These are phyloP conservation scores for Prunus campanulata DNA, from an alignment of 306 rosid genomes.

Conservation along the genomic window DNA sequence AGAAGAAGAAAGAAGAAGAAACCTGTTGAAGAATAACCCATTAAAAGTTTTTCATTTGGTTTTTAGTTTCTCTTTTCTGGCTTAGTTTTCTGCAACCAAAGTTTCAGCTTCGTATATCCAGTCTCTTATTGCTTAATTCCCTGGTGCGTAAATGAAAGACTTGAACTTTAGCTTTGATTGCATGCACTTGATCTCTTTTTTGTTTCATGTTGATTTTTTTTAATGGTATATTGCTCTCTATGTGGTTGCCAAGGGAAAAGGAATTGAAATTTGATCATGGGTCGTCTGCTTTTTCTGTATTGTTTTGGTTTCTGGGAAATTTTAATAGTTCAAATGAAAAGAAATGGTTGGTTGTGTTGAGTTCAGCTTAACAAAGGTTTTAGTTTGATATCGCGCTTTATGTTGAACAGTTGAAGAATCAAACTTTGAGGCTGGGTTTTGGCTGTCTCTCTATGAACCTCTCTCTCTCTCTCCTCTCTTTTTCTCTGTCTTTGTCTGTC, in stretches of 20 bases:
- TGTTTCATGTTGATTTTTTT: not conserved
- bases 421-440: not conserved
- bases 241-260: not conserved
- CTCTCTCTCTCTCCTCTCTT: no score
- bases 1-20: conserved; percentile 27
- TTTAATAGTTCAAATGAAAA: conserved; percentile 11
- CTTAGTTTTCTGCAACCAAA: conserved; percentile 17
- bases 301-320: conserved; percentile 4
- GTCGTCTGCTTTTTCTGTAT: not conserved
- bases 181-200: not conserved
- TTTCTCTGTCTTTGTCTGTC: no score
- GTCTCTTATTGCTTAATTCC: not conserved
- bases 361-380: not conserved
- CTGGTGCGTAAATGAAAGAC: not conserved
- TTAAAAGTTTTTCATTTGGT: not conserved
- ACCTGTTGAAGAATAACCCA: conserved; percentile 17
- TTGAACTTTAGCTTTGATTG: not conserved
- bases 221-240: not conserved
- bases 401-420: not conserved
- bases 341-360: conserved; percentile 5
- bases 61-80: not conserved
- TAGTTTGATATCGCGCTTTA: not conserved
- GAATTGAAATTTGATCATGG: not conserved
- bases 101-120: not conserved
- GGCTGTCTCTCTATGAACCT: no score